Conservation (phyloP, 2,329 filamentous ascomycete genomes). For the Xylaria sp. region DNA sequence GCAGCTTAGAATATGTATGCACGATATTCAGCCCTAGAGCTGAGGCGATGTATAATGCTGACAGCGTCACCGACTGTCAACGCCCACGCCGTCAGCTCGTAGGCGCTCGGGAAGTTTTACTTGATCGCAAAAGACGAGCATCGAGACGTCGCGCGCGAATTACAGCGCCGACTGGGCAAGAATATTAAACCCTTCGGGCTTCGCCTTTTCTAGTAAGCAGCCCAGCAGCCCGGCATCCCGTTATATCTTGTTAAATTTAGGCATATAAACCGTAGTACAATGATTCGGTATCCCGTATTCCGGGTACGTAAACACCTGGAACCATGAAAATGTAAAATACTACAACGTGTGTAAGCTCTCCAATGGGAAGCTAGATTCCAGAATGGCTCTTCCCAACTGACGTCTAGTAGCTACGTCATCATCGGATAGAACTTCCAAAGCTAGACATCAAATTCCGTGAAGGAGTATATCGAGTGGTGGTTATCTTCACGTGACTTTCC, state of each 20-base stretch:
- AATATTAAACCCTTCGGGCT: not conserved
- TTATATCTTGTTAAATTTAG: slow-evolving; percentile 1
- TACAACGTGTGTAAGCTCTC: not conserved
- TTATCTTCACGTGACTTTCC: not conserved
- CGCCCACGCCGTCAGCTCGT: not conserved
- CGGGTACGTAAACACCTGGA: not conserved
- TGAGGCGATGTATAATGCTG: slow-evolving; percentile 23
- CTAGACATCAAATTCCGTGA: not conserved
- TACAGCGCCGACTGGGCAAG: not conserved
- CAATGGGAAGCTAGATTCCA: not conserved
- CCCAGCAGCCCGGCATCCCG: not conserved
- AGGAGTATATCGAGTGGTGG: not conserved
- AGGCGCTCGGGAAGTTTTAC: not conserved
- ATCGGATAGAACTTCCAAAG: not conserved
- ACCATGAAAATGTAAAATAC: not conserved
- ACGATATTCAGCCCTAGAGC: slow-evolving; percentile 1
- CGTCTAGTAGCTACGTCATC: not conserved
- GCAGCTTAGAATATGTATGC: not conserved
- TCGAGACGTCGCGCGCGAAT: not conserved
- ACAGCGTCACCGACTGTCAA: slow-evolving; percentile 2
- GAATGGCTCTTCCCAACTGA: not conserved
- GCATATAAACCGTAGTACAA: not conserved
- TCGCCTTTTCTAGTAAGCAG: not conserved
- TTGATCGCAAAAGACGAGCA: slow-evolving; percentile 1
- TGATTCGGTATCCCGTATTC: not conserved